These are phyloP conservation scores for Leptodontidium sp. DNA, from an alignment of 2,329 filamentous ascomycete species.

Conservation along the genomic window DNA sequence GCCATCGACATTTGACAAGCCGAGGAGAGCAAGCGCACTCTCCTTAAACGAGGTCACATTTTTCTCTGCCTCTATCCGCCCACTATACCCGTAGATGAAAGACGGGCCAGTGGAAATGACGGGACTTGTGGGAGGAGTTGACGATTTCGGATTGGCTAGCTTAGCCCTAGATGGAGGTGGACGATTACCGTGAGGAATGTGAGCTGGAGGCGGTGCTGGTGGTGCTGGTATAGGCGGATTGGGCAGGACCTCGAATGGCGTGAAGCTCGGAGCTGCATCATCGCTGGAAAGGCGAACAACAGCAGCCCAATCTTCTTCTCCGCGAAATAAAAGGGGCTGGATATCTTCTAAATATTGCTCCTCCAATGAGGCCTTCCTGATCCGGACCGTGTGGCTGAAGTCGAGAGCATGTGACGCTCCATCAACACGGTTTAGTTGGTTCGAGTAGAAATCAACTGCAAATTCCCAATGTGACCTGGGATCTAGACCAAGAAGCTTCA, in stretches of 20 bases:
- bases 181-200: background rate
- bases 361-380: background rate
- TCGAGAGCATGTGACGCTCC: background rate
- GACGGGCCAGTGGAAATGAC: background rate
- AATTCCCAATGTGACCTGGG: background rate
- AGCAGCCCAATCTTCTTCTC: conserved; percentile 3
- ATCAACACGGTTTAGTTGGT: background rate
- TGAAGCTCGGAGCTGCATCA: background rate
- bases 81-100: conserved; percentile 29
- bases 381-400: background rate
- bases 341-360: background rate
- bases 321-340: background rate
- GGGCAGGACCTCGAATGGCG: background rate
- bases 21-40: conserved; percentile 23
- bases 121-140: background rate
- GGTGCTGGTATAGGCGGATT: background rate
- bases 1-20: background rate
- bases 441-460: background rate
- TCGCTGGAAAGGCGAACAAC: conserved; percentile 5
- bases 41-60: conserved; percentile 9
- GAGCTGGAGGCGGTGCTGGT: background rate
- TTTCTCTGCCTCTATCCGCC: conserved; percentile 16
- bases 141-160: background rate
- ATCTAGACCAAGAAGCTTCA: background rate
- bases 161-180: background rate